phyloP scores from a whole-genome alignment of 2,329 filamentous ascomycete species.

The Cercospora sojina region DNA sequence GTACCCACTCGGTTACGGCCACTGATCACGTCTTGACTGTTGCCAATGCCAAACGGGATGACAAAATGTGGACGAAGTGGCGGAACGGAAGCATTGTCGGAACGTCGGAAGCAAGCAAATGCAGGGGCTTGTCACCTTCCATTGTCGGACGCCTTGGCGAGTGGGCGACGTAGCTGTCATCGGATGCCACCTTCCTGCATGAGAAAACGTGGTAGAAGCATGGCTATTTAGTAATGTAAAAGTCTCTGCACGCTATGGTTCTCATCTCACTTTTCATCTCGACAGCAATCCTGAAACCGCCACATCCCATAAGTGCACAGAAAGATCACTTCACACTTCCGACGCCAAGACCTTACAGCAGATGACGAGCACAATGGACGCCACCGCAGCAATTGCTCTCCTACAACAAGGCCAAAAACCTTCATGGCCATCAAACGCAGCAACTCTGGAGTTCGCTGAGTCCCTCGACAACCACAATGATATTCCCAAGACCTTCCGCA shows the following conservation, averaged over 20 bases:
- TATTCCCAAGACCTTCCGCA: slow-evolving; percentile 24
- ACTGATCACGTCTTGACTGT: background rate
- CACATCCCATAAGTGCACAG: too few species aligned
- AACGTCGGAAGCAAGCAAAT: background rate
- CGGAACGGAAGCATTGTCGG: slow-evolving; percentile 5
- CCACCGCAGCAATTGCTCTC: slow-evolving; percentile 25
- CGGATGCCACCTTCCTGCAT: slow-evolving; percentile 8
- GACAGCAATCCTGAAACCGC: background rate
- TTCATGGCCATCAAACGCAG: slow-evolving; percentile 29
- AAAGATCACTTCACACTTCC: background rate
- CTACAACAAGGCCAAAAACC: slow-evolving; percentile 30
- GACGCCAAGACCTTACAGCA: slow-evolving; percentile 1
- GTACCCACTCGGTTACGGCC: background rate
- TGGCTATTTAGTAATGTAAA: slow-evolving; percentile 5
- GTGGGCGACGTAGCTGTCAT: background rate
- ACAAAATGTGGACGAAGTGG: background rate
- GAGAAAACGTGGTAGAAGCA: slow-evolving; percentile 4
- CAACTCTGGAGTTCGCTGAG: slow-evolving; percentile 31
- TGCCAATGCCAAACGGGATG: background rate
- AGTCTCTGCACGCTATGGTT: background rate
- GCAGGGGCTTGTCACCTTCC: slow-evolving; percentile 10
- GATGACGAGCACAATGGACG: slow-evolving; percentile 27
- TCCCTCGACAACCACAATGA: slow-evolving; percentile 29
- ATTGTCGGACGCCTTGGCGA: slow-evolving; percentile 4
- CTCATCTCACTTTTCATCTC: background rate